These are phyloP conservation scores for Castanospermum australe DNA, from an alignment of 306 rosid species.

Conservation along the genomic window DNA sequence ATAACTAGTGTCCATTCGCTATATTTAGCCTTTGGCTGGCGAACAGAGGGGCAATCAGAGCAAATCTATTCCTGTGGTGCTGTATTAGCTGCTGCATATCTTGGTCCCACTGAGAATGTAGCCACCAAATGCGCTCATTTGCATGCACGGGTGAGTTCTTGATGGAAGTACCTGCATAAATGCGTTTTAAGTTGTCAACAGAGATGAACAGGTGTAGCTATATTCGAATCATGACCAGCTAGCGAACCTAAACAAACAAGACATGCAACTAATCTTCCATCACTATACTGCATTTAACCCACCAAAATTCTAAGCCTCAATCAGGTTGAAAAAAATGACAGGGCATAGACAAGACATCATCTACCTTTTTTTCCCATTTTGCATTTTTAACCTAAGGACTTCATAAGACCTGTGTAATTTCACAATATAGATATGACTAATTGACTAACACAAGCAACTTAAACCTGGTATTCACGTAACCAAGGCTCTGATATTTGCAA, in stretches of 20 bases:
- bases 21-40: too few relatives aligned
- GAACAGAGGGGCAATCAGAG: not conserved
- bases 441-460: constrained; percentile 1
- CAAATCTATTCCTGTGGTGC: not conserved
- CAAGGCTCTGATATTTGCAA: constrained; percentile 96
- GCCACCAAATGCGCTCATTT: constrained; percentile 91
- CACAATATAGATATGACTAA: not conserved
- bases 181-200: too few relatives aligned
- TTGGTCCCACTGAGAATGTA: constrained; percentile 91
- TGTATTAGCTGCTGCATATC: constrained; percentile 47
- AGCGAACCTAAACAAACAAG: too few relatives aligned
- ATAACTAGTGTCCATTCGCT: constrained; percentile 17
- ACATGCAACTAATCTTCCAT: too few relatives aligned
- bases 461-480: constrained; percentile 99
- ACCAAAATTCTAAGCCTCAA: not conserved
- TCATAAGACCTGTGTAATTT: not conserved
- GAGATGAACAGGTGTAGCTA: not conserved
- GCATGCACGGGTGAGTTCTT: constrained; percentile 93
- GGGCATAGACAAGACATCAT: too few relatives aligned
- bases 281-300: not conserved
- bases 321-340: not conserved
- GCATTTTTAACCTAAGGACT: not conserved
- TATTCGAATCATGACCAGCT: not conserved
- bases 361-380: too few relatives aligned
- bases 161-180: constrained; percentile 84